Evolutionary conservation across 129 eudicot genomes (phyloP), one percentile per base, ranked within the genome.

Genomic region (Heracleum sosnowskyi): DNA sequence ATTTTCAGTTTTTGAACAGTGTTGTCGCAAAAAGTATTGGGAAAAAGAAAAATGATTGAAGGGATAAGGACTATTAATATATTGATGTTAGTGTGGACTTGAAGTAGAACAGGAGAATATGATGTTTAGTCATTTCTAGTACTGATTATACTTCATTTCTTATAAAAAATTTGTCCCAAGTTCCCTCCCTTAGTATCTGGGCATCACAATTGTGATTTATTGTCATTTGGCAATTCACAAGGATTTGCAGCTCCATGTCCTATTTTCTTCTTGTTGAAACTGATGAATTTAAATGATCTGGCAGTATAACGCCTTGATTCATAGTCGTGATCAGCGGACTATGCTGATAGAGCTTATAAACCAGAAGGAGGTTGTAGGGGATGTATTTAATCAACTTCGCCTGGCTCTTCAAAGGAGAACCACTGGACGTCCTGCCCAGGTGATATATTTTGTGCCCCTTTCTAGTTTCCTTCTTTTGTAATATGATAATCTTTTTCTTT

Each of bases 301-400:
- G 85, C 96, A 95, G 99, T 95, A 95, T 87, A 82, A 77, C 78
- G 97, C 99, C 69, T 82, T 95, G 86, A 92, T 95, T 75, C 84
- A 73, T 78, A 85, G 96, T 86, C 90, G 80, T 76, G 87, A 81
- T 78, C 89, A 92, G 71, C 89, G 99, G 80, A 88, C 94, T 39
- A 78, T 81, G 33, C 86, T 95, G 78, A 90, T 90, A 75, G 97
- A 92, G 77, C 89, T 92, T 73, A 83, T 95, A 80, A 95, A 92
- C 81, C 94, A 95, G 82, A 92, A 95, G 78, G 99, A 95, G 83
- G 92, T 95, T 29, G 86, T 95, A 35, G 97, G 95, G 22, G 99
- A 91, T 83, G 92, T 91, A 73, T 95, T 95, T 81, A 95, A 95
- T 87, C 99, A 95, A 85, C 96, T 95, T 49, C 99, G 96, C 41